Base-by-base conservation (phyloP, 805 yeast genomes). In the Ogataea trehaloabstinens region DNA sequence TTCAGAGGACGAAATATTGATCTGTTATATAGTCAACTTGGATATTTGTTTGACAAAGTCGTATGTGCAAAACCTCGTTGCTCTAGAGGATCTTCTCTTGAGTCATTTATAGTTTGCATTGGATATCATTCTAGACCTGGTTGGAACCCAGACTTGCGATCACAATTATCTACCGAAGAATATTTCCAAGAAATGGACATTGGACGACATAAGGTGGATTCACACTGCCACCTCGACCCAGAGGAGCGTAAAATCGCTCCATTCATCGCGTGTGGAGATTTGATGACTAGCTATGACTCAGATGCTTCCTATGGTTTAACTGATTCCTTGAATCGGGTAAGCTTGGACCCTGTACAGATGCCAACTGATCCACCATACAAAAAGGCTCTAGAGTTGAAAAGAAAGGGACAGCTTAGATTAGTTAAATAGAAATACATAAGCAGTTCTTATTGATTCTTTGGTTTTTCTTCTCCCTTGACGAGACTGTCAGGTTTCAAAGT, bases 311-410 rank as follows among this genome's bases (percentile, higher is more conserved):
- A 93, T 58, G 64, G 78, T 5, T 63, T 81, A 27, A 80, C 77
- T 21, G 61, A 57, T 27, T 60, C 59, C 16, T 61, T 58, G 15
- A 60, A 64, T 5, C 49, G 57, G 21, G 49, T 62, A 12, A 81
- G 88, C 42, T 64, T 93, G 44, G 95, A 88, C 49, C 99, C 99
- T 0, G 95, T 93, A 8, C 98, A 93, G 55, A 71, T 80, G 60
- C 99, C 99, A 6, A 90, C 96, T 1, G 93, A 95, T 22, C 99
- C 99, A 1, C 97, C 99, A 1, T 93, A 93, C 63, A 91, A 91
- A 64, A 77, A 78, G 41, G 99, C 98, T 0, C 64, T 93, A 41
- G 95, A 88, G 57, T 68, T 86, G 75, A 88, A 86, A 63, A 73
- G 96, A 55, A 74, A 74, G 41, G 96, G 96, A 10, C 71, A 73